Evolutionary conservation across 176 grass and related monocot species (phyloP), one percentile per base, ranked within the genome.

Genomic region (Bonia amplexicaulis): DNA sequence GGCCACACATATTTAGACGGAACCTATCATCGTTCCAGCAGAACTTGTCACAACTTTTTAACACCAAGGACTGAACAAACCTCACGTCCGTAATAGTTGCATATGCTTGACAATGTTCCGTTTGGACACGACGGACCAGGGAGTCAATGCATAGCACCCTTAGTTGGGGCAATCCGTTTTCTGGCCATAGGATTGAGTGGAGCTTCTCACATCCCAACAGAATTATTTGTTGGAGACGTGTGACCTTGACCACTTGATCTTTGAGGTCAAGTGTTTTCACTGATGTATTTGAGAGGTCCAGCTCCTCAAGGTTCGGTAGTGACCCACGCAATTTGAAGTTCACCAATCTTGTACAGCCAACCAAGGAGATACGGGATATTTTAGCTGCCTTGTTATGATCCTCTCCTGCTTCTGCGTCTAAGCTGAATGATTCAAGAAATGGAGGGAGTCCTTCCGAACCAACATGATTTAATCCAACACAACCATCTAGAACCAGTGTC

Each of bases 1-100:
- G 31, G 31, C 31, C 31, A 33, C 31, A 33, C 41, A 42, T 7
- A 40, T 22, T 35, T 75, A 75, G 10, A 75, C 23, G 9, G 4
- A n/a, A 40, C 5, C 3, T 58, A 15, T 58, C 0, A 4, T 0
- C 8, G 0, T 7, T 40, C 31, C 73, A 76, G n/a, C 6, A 76
- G 9, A 76, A 40, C 1, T 0, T 0, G 0, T 0, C 1, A 3
- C 13, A 0, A 1, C 0, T 76, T 19, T 0, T 1, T 26, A 57
- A 2, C 31, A 77, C 37, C 37, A 77, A 70, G 10, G 39, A 44
- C 2, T 0, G 37, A 23, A 69, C 6, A 37, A 66, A 66, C 15
- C 64, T 66, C 10, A 41, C 1, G 33, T 67, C 35, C 65, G 5
- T 40, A 0, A 39, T 67, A 67, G 20, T 0, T 1, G 4, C 69